A percentile compares a stretch with the other conserved stretches of the same genome.
These are phyloP conservation scores for Mrakia hoshinonis DNA, from an alignment of 768 basidiomycete genomes.

Conservation along the genomic window DNA sequence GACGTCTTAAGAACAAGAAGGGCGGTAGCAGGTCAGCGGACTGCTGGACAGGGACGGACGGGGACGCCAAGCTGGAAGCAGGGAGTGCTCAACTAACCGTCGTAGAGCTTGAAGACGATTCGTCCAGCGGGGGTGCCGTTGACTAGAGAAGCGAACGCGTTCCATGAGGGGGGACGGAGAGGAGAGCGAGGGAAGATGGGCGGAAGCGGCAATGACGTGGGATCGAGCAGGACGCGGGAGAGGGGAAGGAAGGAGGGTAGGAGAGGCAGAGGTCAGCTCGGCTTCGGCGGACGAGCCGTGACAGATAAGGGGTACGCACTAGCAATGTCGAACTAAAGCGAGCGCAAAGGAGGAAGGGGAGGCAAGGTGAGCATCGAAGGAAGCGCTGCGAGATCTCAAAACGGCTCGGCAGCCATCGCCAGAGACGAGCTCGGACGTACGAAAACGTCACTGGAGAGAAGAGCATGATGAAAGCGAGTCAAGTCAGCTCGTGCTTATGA, in stretches of 20 bases:
- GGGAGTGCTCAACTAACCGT: slow-evolving; percentile 10
- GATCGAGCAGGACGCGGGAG: not conserved
- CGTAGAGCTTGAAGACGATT: slow-evolving; percentile 25
- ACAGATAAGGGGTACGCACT: not conserved
- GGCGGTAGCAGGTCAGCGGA: not conserved
- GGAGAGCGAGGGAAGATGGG: not conserved
- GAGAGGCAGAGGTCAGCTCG: not conserved
- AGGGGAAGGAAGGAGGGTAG: not conserved
- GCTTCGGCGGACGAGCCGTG: not conserved
- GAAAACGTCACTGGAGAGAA: slow-evolving; percentile 16
- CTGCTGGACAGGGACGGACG: not conserved
- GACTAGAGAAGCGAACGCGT: not conserved
- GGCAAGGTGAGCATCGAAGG: not conserved
- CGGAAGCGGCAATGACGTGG: not conserved
- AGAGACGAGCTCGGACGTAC: not conserved
- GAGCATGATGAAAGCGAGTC: too few species aligned
- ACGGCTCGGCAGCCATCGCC: not conserved
- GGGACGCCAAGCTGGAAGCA: not conserved
- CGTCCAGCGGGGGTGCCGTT: slow-evolving; percentile 21
- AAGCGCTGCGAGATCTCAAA: not conserved
- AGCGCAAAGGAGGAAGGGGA: not conserved
- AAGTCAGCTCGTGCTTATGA: not conserved
- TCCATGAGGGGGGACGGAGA: not conserved
- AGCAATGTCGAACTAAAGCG: slow-evolving; percentile 25
- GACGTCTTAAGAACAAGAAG: slow-evolving; percentile 11